Percentiles rank a stretch among this genome's conserved stretches.
phyloP scores from a whole-genome alignment of 2,329 filamentous ascomycete genomes.

The Xylaria sp. region DNA sequence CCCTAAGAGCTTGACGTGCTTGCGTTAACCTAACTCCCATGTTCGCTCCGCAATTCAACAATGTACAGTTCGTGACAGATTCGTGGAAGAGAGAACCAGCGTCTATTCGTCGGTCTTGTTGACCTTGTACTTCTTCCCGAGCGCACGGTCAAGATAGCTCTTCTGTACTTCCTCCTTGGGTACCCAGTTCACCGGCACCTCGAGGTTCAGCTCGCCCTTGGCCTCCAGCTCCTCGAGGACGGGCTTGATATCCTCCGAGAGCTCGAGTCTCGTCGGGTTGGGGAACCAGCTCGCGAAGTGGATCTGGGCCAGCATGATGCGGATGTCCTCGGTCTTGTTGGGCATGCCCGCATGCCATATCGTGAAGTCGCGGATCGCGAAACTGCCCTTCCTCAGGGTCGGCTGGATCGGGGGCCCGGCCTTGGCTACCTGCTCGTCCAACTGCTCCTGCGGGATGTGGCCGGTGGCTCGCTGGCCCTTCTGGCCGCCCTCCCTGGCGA shows the following conservation, averaged over 20 bases:
- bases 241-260: slow-evolving; percentile 55
- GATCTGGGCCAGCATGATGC: slow-evolving; percentile 66
- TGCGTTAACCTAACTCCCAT: too few relatives aligned
- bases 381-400: slow-evolving; percentile 56
- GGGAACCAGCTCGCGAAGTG: slow-evolving; percentile 64
- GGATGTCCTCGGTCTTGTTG: slow-evolving; percentile 56
- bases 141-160: slow-evolving; percentile 60
- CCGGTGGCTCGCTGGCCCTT: slow-evolving; percentile 59
- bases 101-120: slow-evolving; percentile 47
- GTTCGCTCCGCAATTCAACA: not conserved
- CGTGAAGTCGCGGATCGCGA: slow-evolving; percentile 64
- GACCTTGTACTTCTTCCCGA: slow-evolving; percentile 68
- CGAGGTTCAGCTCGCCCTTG: slow-evolving; percentile 45
- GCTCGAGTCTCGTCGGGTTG: slow-evolving; percentile 61
- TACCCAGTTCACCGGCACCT: slow-evolving; percentile 59
- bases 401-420: slow-evolving; percentile 55
- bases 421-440: slow-evolving; percentile 46
- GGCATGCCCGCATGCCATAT: slow-evolving; percentile 70
- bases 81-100: not conserved
- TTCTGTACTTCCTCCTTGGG: slow-evolving; percentile 47
- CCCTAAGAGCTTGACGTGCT: too few relatives aligned
- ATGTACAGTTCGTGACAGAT: not conserved
- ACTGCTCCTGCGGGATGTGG: slow-evolving; percentile 49
- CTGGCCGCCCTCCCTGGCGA: slow-evolving; percentile 49
- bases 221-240: slow-evolving; percentile 48